Evolutionary conservation across 1,284 basidiomycete genomes (phyloP).

Genomic region (Meripilus lineatus): DNA sequence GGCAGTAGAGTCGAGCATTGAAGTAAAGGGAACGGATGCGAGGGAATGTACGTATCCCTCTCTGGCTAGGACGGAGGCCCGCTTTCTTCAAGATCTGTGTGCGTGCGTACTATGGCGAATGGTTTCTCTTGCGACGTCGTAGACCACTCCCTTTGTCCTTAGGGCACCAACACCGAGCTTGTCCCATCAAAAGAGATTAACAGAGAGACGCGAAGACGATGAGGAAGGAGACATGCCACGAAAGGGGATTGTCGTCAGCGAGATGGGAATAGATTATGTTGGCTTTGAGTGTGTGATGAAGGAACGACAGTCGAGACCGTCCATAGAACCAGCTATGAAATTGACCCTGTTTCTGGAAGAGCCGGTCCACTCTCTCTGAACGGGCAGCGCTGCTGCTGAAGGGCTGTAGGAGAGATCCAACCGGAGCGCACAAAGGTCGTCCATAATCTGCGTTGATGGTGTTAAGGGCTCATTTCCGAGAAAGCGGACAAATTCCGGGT

Average conservation of each 20-base stretch:
- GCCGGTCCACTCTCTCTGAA: conserved; percentile 73
- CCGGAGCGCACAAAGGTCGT: too few relatives aligned
- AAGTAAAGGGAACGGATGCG: conserved; percentile 75
- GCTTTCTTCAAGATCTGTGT: background rate
- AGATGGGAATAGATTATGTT: conserved; percentile 79
- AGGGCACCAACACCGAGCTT: conserved; percentile 82
- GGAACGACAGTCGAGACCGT: conserved; percentile 91
- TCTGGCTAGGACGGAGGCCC: background rate
- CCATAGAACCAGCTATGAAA: conserved; percentile 97
- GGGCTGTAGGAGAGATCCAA: conserved; percentile 34
- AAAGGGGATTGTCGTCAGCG: conserved; percentile 91
- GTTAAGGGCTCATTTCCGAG: too few relatives aligned
- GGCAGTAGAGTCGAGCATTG: conserved; percentile 92
- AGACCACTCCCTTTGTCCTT: conserved; percentile 32
- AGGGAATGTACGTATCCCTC: conserved; percentile 36
- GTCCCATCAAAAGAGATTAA: conserved; percentile 40
- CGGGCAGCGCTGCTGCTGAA: conserved; percentile 90
- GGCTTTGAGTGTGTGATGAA: conserved; percentile 86
- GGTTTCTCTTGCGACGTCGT: conserved; percentile 11
- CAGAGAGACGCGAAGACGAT: background rate
- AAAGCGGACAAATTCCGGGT: too few relatives aligned
- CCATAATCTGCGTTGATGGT: too few relatives aligned
- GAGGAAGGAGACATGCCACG: conserved; percentile 90
- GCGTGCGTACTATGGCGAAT: background rate
- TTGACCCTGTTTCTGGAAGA: conserved; percentile 78